Conservation (phyloP, 257 asterid species). For the Apocynum venetum region DNA sequence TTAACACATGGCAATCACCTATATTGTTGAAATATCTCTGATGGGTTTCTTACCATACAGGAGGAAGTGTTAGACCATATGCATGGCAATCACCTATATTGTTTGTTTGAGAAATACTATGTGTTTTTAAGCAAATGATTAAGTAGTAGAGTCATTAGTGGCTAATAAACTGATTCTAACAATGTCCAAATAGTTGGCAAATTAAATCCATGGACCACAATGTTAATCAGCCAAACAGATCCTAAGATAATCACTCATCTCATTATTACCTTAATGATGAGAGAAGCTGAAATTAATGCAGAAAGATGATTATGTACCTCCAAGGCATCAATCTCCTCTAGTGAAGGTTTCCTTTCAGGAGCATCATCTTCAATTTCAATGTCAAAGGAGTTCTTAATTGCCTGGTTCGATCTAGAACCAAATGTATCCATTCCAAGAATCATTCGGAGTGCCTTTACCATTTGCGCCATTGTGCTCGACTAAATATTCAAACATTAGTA, state of each 20-base stretch:
- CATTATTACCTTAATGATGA: background rate
- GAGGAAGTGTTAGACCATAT: background rate
- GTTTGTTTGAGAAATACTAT: background rate
- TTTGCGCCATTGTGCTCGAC: slow-evolving; percentile 93
- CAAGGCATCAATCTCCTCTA: slow-evolving; percentile 97
- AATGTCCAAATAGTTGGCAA: background rate
- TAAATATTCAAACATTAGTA: slow-evolving; percentile 25
- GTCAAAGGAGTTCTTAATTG: slow-evolving; percentile 37
- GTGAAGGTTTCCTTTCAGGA: slow-evolving; percentile 74
- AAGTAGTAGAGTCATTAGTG: background rate
- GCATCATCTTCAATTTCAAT: slow-evolving; percentile 85
- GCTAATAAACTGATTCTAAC: background rate
- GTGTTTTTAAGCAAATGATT: background rate
- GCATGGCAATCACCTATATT: background rate
- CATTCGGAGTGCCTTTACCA: slow-evolving; percentile 91
- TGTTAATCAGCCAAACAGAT: background rate
- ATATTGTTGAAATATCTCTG: too few relatives aligned
- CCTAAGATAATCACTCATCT: background rate
- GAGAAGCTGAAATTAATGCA: background rate
- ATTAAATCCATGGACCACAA: background rate
- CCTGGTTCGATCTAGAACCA: slow-evolving; percentile 40
- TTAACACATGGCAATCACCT: background rate
- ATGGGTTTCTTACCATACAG: background rate
- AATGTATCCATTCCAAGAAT: slow-evolving; percentile 73
- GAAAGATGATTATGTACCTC: slow-evolving; percentile 43